Conservation (phyloP, 371 early-diverging fungal species). For the Capniomyces stellatus region DNA sequence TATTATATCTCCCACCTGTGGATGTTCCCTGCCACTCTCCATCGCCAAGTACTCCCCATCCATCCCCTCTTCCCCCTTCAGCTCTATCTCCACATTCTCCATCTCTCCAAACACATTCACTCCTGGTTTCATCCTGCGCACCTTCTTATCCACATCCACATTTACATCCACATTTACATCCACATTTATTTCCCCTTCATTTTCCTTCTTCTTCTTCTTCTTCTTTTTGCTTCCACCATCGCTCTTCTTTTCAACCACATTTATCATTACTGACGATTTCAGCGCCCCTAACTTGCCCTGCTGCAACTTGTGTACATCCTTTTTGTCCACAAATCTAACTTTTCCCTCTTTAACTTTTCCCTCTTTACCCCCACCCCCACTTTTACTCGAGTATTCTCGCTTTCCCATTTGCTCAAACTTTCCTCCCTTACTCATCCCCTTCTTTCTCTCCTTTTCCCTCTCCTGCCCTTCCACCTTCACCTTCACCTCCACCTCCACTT, state of each 20-base stretch:
- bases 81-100: neutral
- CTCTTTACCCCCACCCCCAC: too few species aligned
- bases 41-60: neutral
- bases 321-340: too few species aligned
- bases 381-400: too few species aligned
- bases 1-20: neutral
- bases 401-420: too few species aligned
- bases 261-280: too few species aligned
- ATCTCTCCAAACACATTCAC: neutral
- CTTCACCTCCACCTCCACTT: neutral
- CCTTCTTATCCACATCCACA: neutral
- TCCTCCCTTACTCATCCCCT: neutral
- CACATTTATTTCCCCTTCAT: neutral
- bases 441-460: neutral
- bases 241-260: too few species aligned
- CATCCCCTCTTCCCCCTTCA: neutral
- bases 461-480: neutral
- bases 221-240: too few species aligned
- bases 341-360: too few species aligned
- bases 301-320: too few species aligned
- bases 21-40: neutral
- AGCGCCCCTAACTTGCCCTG: too few species aligned
- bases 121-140: neutral
- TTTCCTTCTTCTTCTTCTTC: neutral
- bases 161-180: neutral